A percentile compares a stretch with the other conserved stretches of the same genome.
phyloP scores from a whole-genome alignment of 2,329 filamentous ascomycete genomes.

The Diaporthe sp. region DNA sequence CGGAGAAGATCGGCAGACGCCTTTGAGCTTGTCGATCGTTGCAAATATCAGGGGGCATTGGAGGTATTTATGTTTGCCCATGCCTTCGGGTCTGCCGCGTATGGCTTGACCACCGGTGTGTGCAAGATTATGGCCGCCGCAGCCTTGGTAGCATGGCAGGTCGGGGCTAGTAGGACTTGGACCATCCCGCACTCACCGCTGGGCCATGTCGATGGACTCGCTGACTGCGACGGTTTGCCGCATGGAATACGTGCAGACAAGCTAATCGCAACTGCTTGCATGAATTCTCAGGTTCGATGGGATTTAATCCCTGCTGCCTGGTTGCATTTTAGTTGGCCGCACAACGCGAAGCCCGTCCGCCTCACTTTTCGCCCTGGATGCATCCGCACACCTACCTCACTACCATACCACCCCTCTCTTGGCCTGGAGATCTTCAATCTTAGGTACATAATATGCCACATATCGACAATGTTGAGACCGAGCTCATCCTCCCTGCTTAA shows the following conservation, averaged over 20 bases:
- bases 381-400: conserved; percentile 18
- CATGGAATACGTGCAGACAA: conserved; percentile 16
- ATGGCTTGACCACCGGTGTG: conserved; percentile 5
- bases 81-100: conserved; percentile 12
- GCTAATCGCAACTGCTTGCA: conserved; percentile 31
- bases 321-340: conserved; percentile 35
- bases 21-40: conserved; percentile 5
- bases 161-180: conserved; percentile 25
- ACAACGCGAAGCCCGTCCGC: conserved; percentile 24
- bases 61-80: conserved; percentile 33
- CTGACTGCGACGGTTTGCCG: conserved; percentile 30
- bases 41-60: conserved; percentile 10
- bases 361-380: conserved; percentile 33
- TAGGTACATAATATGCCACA: conserved; percentile 20
- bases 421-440: conserved; percentile 20
- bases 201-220: conserved; percentile 15
- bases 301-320: conserved; percentile 26
- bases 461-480: conserved; percentile 10
- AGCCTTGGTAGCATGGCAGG: conserved; percentile 31
- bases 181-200: conserved; percentile 27
- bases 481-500: conserved; percentile 8
- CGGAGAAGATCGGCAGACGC: conserved; percentile 12
- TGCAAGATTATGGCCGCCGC: conserved; percentile 10
- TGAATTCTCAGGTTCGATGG: conserved; percentile 18
- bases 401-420: conserved; percentile 23